Evolutionary conservation across 1,284 basidiomycete species (phyloP), one percentile per base, ranked within the genome.

Genomic region (Heterobasidion annosum): DNA sequence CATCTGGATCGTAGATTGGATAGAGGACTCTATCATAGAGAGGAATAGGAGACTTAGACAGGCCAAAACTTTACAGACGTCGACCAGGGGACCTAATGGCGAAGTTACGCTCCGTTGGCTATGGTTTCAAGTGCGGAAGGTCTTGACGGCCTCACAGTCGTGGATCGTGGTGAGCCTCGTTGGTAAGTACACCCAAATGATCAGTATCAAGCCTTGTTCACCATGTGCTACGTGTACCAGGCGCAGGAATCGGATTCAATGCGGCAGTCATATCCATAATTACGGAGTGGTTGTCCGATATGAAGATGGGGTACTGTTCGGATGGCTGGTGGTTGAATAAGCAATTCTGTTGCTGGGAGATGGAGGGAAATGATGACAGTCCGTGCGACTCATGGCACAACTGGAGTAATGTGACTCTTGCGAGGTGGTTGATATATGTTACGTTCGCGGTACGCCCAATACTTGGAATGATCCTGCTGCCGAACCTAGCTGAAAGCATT

Each of bases 251-350:
- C 59, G 97, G 97, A 19, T 64, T 97, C 50, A 96, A 93, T 62
- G 93, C 95, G 40, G 97, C 93, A 1, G 69, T 99, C 56, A 96
- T 98, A 60, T 94, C 93, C 43, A 97, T 99, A 62, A 77, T 94
- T 56, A 97, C 93, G n/a, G 92, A 91, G 69, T 99, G 97, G 97
- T 80, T 98, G 8, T 95, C 94, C 1, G 95, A 99, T 68, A 82
- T 98, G 58, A 98, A 98, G 74, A 89, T 94, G 74, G 97, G 97
- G 0, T 96, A 97, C 67, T 99, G 97, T 69, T 81, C 84, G 1
- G 91, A 95, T 55, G 95, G 93, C 2, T 99, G 97, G 97, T 99
- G 97, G 96, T 70, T 99, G 55, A 97, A 95, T 68, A 86, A 93
- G 64, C 93, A 98, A 66, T 98, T 98, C 68, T 99, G 97, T 71